These are phyloP conservation scores for Sarcodon sp. DNA, from an alignment of 768 basidiomycete species.

Conservation along the genomic window DNA sequence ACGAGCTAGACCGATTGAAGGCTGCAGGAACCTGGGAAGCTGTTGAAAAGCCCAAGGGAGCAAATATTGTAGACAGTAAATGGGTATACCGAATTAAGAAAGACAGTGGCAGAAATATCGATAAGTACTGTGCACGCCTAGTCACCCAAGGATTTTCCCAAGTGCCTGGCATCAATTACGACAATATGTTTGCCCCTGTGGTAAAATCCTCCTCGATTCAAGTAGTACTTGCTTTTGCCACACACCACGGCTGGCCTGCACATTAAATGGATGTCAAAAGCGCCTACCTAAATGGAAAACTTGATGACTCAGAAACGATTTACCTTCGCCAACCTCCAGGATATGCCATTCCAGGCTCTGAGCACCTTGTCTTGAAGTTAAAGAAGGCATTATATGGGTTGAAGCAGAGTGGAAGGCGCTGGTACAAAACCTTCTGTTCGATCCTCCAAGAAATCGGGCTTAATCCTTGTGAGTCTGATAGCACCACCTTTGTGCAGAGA, in stretches of 20 bases:
- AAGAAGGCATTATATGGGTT: constrained; percentile 9
- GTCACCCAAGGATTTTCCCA: constrained; percentile 21
- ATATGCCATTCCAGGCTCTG: not conserved
- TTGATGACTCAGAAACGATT: constrained; percentile 5
- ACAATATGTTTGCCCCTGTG: constrained; percentile 14
- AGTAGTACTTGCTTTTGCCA: constrained; percentile 15
- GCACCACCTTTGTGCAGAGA: constrained; percentile 6
- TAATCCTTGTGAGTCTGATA: constrained; percentile 5
- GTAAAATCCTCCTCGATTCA: constrained; percentile 14
- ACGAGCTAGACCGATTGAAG: constrained; percentile 4
- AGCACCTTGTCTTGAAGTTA: constrained; percentile 5
- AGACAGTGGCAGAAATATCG: constrained; percentile 8
- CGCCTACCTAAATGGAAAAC: constrained; percentile 14
- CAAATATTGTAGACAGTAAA: constrained; percentile 3
- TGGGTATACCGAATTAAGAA: constrained; percentile 17
- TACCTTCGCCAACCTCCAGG: constrained; percentile 9
- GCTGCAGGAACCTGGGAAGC: constrained; percentile 3
- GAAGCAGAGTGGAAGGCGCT: constrained; percentile 8
- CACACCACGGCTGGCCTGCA: constrained; percentile 12
- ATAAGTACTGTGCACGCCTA: constrained; percentile 11
- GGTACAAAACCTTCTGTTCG: constrained; percentile 6
- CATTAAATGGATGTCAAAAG: constrained; percentile 21
- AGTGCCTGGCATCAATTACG: constrained; percentile 13
- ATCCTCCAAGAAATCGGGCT: constrained; percentile 5
- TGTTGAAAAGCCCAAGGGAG: not conserved